phyloP scores from a whole-genome alignment of 345 rosid genomes.

The Gossypium australe region DNA sequence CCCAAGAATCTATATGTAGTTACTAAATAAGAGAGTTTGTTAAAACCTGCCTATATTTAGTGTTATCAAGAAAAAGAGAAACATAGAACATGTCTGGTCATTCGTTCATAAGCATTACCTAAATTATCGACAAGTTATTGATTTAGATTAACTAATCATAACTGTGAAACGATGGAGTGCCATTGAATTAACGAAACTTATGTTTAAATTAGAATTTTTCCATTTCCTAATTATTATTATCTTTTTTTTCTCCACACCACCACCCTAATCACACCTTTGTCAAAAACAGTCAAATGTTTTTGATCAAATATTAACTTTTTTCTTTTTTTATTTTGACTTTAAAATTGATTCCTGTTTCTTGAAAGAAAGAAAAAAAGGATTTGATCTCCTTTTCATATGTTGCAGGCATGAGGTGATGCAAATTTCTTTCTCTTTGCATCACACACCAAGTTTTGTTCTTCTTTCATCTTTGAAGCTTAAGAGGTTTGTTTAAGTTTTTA shows the following conservation, averaged over 20 bases:
- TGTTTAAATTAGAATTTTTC: slow-evolving; percentile 27
- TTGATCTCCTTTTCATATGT: background rate
- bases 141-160: slow-evolving; percentile 14
- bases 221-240: background rate
- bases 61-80: background rate
- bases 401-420: background rate
- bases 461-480: background rate
- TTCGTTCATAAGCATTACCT: slow-evolving; percentile 11
- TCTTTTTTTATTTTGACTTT: slow-evolving; percentile 14
- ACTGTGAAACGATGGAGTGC: slow-evolving; percentile 14
- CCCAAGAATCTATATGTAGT: background rate
- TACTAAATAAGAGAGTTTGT: background rate
- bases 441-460: background rate
- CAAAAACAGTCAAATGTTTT: slow-evolving; percentile 31
- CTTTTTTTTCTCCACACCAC: slow-evolving; percentile 22
- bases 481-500: background rate
- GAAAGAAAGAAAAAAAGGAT: background rate
- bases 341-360: slow-evolving; percentile 1
- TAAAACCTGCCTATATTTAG: background rate
- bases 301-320: slow-evolving; percentile 12
- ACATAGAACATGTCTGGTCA: background rate
- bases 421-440: background rate
- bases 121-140: slow-evolving; percentile 27
- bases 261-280: slow-evolving; percentile 23
- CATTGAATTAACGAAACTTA: slow-evolving; percentile 33